These are phyloP conservation scores for Mucor ambiguus DNA, from an alignment of 371 early-diverging fungal genomes.

Conservation along the genomic window DNA sequence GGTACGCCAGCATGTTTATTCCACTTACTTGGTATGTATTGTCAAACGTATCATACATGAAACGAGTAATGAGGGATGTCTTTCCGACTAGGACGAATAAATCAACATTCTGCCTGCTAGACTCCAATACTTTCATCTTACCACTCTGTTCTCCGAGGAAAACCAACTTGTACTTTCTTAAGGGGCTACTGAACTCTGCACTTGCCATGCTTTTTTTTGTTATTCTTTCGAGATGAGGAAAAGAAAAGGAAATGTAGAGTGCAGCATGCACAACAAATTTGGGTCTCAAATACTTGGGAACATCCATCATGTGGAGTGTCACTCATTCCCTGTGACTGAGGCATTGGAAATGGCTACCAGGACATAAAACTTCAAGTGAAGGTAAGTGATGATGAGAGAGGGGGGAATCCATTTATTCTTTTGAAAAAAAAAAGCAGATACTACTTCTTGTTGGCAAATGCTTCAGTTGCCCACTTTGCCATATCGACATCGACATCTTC, in stretches of 20 bases:
- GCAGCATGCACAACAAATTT: background rate
- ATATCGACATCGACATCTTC: slow-evolving; percentile 74
- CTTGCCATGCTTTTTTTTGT: slow-evolving; percentile 26
- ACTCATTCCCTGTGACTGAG: background rate
- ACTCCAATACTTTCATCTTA: slow-evolving; percentile 40
- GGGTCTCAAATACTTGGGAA: background rate
- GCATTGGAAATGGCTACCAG: background rate
- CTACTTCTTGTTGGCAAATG: slow-evolving; percentile 18
- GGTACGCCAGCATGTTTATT: background rate
- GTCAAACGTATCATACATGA: slow-evolving; percentile 99
- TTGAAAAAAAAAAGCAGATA: background rate
- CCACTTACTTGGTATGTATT: slow-evolving; percentile 88
- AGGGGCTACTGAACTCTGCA: slow-evolving; percentile 59
- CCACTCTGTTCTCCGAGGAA: slow-evolving; percentile 97
- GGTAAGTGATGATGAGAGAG: background rate
- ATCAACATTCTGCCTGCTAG: background rate
- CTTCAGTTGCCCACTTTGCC: slow-evolving; percentile 74
- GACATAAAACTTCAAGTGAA: background rate
- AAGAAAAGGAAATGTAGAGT: slow-evolving; percentile 11
- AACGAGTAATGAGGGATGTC: slow-evolving; percentile 98
- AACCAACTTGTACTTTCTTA: slow-evolving; percentile 89
- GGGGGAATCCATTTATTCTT: slow-evolving; percentile 1
- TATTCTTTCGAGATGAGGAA: slow-evolving; percentile 9
- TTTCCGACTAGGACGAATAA: slow-evolving; percentile 84
- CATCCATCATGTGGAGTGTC: background rate